Evolutionary conservation across 2,329 filamentous ascomycete species (phyloP).

Genomic region (Fusarium lyarnte): DNA sequence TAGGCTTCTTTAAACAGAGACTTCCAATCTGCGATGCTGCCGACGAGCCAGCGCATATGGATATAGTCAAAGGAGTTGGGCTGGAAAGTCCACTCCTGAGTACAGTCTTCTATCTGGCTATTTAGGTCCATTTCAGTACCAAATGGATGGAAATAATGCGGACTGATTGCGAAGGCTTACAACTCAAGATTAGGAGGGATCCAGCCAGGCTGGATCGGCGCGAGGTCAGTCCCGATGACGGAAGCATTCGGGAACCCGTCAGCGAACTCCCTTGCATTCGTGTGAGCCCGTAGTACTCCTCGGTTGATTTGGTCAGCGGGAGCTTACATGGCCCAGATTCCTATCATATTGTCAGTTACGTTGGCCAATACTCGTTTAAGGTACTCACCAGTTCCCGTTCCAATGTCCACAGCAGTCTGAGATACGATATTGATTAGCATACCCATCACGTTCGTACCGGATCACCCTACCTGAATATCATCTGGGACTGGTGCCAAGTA

Average conservation of each 20-base stretch:
- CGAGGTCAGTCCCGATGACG: background rate
- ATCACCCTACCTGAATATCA: background rate
- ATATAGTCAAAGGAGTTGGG: background rate
- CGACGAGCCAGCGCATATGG: constrained; percentile 8
- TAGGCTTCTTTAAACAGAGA: background rate
- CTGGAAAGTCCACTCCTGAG: background rate
- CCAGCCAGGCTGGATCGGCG: constrained; percentile 7
- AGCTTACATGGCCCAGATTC: constrained; percentile 9
- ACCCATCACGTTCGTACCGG: fast-evolving
- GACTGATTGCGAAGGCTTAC: background rate
- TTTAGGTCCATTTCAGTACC: background rate
- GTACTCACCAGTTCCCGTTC: background rate
- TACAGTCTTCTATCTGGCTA: constrained; percentile 14
- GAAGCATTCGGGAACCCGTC: background rate
- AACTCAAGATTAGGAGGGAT: constrained; percentile 1
- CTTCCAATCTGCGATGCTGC: background rate
- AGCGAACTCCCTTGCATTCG: background rate
- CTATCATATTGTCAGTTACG: fast-evolving
- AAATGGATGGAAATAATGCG: fast-evolving
- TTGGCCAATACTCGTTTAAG: fast-evolving
- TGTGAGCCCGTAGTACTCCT: background rate
- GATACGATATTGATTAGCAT: fast-evolving
- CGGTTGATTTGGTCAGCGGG: fast-evolving
- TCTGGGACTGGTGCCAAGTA: background rate
- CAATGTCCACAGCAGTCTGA: background rate